A percentile compares a stretch with the other conserved stretches of the same genome.
Conservation (phyloP, 306 rosid species). For the Medicago ruthenica region DNA sequence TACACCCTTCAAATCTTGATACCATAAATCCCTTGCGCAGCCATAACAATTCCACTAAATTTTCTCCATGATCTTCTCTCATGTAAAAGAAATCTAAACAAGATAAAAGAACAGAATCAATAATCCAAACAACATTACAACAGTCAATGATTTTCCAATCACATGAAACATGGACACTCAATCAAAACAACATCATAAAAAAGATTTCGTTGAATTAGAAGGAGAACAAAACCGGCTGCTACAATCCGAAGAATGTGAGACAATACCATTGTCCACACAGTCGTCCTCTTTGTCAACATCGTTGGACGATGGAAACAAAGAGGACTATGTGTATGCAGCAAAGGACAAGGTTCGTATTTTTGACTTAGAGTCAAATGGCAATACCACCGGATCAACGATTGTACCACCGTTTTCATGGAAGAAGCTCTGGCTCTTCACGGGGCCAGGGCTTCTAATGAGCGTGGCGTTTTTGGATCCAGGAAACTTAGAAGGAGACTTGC, state of each 20-base stretch:
- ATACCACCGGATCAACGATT: neutral
- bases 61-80: constrained; percentile 48
- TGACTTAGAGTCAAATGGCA: constrained; percentile 33
- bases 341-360: constrained; percentile 55
- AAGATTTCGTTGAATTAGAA: neutral
- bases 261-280: constrained; percentile 42
- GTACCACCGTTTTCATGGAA: constrained; percentile 69
- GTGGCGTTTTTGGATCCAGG: constrained; percentile 84
- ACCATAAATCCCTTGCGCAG: constrained; percentile 20
- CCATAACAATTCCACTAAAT: constrained; percentile 39
- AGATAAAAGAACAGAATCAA: constrained; percentile 6
- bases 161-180: constrained; percentile 46
- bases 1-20: constrained; percentile 37
- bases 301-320: neutral
- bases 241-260: constrained; percentile 43
- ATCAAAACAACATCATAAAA: neutral
- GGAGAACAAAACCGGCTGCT: constrained; percentile 37
- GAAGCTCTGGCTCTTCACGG: constrained; percentile 78
- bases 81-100: neutral
- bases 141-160: neutral
- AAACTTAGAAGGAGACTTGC: constrained; percentile 73
- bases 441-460: constrained; percentile 80
- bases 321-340: constrained; percentile 39
- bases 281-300: neutral
- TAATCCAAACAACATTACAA: constrained; percentile 16